Base-by-base conservation (phyloP, 257 asterid species). In the Thymus quinquecostatus region DNA sequence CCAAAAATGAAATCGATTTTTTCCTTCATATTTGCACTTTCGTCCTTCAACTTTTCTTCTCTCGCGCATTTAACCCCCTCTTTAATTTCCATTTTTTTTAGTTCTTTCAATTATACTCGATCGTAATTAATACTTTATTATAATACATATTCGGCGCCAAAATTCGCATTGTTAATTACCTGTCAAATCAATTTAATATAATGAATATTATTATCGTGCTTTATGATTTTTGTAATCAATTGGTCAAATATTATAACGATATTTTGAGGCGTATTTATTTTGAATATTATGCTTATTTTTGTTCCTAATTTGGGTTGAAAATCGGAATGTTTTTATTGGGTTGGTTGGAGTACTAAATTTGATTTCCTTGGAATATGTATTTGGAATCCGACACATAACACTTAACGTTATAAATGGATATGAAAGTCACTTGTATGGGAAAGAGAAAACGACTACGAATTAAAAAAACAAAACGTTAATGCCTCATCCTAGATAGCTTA, bases 21-120 rank as follows among this genome's bases (percentile, higher is more conserved):
- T 62, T 30, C 8, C 0, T 5, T n/a, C 10, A 29, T 59, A 38
- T 68, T 81, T 83, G 68, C 89, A 72, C 1, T 80, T 3, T 67
- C 51, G 78, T 50, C 86, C 86, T 59, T 47, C 0, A 0, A 4
- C 1, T 68, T 11, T 11, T 6, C 27, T 64, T 48, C 54, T 14
- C 1, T 74, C 6, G 3, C 54, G 2, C 13, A 41, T 60, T 7
- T 36, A 2, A 0, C 32, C 38, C 38, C 0, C 12, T 11, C 29
- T 43, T 48, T 14, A 55, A 9, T 44, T 7, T 29, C 6, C 11
- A 0, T 44, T 64, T 11, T 45, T 45, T 10, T 11, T 29, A 36
- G 2, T 41, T 41, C 10, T 6, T 9, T 36, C 38, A 41, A 63
- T 41, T 41, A 63, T 29, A 38, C 41, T 38, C 3, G 41, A 38